Evolutionary conservation across 106 monocot species (phyloP), one percentile per base, ranked within the genome.

Genomic region (Amphibolis antarctica): DNA sequence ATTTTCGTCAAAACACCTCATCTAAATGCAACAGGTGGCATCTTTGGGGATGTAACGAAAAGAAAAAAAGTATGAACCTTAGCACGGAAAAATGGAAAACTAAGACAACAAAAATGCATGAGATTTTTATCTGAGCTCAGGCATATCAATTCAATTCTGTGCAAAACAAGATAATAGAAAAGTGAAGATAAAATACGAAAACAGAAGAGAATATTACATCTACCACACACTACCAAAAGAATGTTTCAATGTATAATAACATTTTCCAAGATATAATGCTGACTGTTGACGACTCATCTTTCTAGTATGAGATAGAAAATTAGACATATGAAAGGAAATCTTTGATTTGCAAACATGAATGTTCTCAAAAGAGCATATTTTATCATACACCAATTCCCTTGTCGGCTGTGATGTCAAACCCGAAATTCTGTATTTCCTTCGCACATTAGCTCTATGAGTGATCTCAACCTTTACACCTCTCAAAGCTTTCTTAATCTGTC

Each of bases 401-500:
- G 92, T 92, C 23, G 92, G 87, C 46, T 74, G 92, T 28, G 92
- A 67, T 28, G 92, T 92, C 65, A 92, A 28, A 17, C 92, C 87
- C 17, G 82, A 80, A 67, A 92, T 79, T 53, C 82, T 69, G 44
- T 92, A 92, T 61, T 92, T 92, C 27, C 92, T 73, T 59, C 92
- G 79, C 9, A 92, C 88, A 59, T 77, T 82, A 59, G 77, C 84
- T 78, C 87, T 79, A 48, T 92, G 92, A 71, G 92, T 92, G 9
- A 92, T 84, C 65, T 92, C 87, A 54, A 92, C 92, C 74, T 88
- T 92, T 14, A 92, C 92, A 13, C 92, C 92, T 78, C 87, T 72
- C n/a, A 92, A 66, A 64, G 87, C 82, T 57, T 84, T 92, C 69
- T 88, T 92, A 46, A 92, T 76, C 92, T 92, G 74, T 10, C 15